Percentiles rank a stretch among this genome's conserved stretches.
These are phyloP conservation scores for Marasmius tenuissimus DNA, from an alignment of 1,284 basidiomycete species.

Conservation along the genomic window DNA sequence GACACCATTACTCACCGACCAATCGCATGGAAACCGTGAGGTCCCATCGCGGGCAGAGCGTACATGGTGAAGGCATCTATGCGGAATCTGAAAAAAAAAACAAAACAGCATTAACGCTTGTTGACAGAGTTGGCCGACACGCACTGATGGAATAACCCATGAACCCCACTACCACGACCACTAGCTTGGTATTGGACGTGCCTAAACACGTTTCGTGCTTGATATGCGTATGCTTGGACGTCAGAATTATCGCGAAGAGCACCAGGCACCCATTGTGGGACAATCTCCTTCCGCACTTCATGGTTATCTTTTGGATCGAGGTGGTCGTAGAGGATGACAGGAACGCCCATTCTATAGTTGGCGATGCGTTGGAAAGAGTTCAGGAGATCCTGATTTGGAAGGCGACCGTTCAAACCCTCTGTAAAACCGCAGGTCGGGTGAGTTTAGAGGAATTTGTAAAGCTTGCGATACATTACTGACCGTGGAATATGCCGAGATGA, in stretches of 20 bases:
- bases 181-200: constrained; percentile 71
- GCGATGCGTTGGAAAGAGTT: constrained; percentile 83
- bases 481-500: constrained; percentile 89
- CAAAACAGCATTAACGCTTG: constrained; percentile 6
- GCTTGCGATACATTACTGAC: constrained; percentile 40
- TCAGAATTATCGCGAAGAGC: constrained; percentile 40
- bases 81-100: constrained; percentile 62
- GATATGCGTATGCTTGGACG: constrained; percentile 53
- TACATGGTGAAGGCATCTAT: constrained; percentile 95
- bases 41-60: constrained; percentile 84
- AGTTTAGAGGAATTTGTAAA: constrained; percentile 4
- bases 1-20: constrained; percentile 56
- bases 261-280: constrained; percentile 48
- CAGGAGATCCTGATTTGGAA: constrained; percentile 95
- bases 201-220: constrained; percentile 61
- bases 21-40: constrained; percentile 93
- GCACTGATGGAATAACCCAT: constrained; percentile 78
- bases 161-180: constrained; percentile 73
- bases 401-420: constrained; percentile 94
- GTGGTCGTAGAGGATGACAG: constrained; percentile 78
- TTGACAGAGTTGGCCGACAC: constrained; percentile 16
- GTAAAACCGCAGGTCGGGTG: constrained; percentile 4
- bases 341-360: constrained; percentile 68
- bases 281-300: constrained; percentile 26
- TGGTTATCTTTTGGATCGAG: constrained; percentile 50